phyloP scores from a whole-genome alignment of 2,329 filamentous ascomycete genomes.

The Blastomyces emzantsi region DNA sequence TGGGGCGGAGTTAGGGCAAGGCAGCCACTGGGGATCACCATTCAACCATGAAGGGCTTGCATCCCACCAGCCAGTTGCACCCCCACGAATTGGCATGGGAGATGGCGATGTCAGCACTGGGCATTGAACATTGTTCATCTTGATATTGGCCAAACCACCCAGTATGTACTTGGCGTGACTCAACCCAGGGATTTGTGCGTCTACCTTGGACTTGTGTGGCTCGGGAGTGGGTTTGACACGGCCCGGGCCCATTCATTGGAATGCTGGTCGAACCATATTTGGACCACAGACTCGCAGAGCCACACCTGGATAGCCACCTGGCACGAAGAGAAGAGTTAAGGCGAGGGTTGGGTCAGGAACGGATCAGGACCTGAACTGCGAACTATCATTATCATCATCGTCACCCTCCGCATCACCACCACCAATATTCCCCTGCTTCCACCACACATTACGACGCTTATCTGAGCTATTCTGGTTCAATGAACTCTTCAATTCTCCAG shows the following conservation, averaged over 20 bases:
- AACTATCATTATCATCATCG: background rate
- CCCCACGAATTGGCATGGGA: background rate
- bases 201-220: background rate
- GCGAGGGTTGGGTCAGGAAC: background rate
- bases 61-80: background rate
- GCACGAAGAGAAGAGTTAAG: background rate
- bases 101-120: too few species aligned
- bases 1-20: slow-evolving; percentile 10
- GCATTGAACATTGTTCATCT: background rate
- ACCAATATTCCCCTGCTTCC: background rate
- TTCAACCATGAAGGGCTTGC: background rate
- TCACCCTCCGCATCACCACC: too few species aligned
- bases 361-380: background rate
- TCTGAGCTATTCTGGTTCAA: background rate
- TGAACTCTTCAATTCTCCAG: background rate
- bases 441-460: background rate
- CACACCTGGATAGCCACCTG: background rate
- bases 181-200: background rate
- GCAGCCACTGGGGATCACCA: slow-evolving; percentile 6
- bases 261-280: background rate
- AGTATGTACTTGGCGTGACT: slow-evolving; percentile 1
- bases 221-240: background rate
- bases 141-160: background rate
- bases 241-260: background rate
- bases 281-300: background rate